Base-by-base conservation (phyloP, 257 asterid species). In the Salvia hispanica region DNA sequence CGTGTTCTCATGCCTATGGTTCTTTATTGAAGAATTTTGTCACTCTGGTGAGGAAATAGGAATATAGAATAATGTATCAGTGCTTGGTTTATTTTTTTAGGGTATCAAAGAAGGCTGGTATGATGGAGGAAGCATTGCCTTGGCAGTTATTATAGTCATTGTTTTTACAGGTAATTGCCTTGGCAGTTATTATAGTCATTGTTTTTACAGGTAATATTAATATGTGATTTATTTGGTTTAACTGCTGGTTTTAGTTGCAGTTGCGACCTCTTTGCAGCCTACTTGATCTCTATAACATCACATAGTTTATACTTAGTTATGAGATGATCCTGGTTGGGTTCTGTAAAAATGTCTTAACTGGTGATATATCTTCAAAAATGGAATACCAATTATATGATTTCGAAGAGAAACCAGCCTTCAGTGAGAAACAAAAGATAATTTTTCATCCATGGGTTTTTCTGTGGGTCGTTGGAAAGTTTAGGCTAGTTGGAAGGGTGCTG, bases 51-150 rank as follows among this genome's bases (percentile, higher is more conserved):
- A 25, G 31, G 31, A n/a, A n/a, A n/a, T n/a, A n/a, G n/a, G n/a
- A 25, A 25, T 25, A 25, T 25, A 25, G 31, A 25, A 25, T 25
- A 25, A 25, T 25, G 31, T 25, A 25, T 25, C 31, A 25, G 31
- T 25, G 31, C 31, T 25, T 25, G 2, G 14, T 40, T 58, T 67
- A 28, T 55, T 62, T 55, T 71, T 25, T 54, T 77, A 92, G 98
- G 98, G 98, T 70, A 83, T 87, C 44, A 77, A 87, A 82, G 90
- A 89, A 81, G 98, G 98, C 72, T 92, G 98, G 98, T 92, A 92
- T 74, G 98, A 92, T 80, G 98, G 98, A 72, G 98, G 98, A 73
- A 92, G 96, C 84, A 92, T 92, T 74, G 84, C 90, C 33, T 59
- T 92, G 77, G 98, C 98, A 11, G 96, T 92, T 69, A 37, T 89